Percentiles rank a stretch among this genome's conserved stretches.
These are phyloP conservation scores for Tetrahymena borealis DNA, from an alignment of 73 alveolate species.

Conservation along the genomic window DNA sequence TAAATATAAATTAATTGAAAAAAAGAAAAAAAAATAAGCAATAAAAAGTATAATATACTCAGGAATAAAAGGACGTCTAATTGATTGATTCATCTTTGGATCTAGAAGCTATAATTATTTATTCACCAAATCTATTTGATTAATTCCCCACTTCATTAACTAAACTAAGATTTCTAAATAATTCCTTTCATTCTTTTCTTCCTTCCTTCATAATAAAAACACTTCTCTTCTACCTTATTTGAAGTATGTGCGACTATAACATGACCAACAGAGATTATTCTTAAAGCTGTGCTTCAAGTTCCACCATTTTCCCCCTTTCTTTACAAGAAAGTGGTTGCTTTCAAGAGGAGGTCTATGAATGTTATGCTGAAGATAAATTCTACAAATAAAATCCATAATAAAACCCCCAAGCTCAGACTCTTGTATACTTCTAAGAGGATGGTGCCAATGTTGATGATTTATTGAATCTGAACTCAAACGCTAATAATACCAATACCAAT, in stretches of 20 bases:
- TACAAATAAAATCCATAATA: too few species aligned
- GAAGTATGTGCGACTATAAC: not conserved
- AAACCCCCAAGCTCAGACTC: too few species aligned
- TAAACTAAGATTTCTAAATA: not conserved
- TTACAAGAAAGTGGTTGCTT: not conserved
- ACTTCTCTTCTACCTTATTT: not conserved
- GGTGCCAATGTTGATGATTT: too few species aligned
- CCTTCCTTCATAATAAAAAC: not conserved
- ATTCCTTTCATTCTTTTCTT: too few species aligned
- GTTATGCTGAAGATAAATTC: not conserved
- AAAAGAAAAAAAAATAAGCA: not conserved
- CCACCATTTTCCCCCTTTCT: not conserved
- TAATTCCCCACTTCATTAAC: not conserved
- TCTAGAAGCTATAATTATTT: too few species aligned
- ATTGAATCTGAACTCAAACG: too few species aligned
- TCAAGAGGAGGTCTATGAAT: not conserved
- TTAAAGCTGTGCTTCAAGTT: not conserved
- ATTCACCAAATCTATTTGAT: too few species aligned
- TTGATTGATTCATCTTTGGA: too few species aligned
- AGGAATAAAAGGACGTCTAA: too few species aligned
- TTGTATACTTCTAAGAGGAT: too few species aligned
- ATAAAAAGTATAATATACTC: not conserved
- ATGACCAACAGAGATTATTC: not conserved
- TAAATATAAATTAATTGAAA: not conserved
- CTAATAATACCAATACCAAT: too few species aligned